A percentile compares a stretch with the other conserved stretches of the same genome.
phyloP scores from a whole-genome alignment of 108 stramenopile species.

The Poteriospumella lacustris region DNA sequence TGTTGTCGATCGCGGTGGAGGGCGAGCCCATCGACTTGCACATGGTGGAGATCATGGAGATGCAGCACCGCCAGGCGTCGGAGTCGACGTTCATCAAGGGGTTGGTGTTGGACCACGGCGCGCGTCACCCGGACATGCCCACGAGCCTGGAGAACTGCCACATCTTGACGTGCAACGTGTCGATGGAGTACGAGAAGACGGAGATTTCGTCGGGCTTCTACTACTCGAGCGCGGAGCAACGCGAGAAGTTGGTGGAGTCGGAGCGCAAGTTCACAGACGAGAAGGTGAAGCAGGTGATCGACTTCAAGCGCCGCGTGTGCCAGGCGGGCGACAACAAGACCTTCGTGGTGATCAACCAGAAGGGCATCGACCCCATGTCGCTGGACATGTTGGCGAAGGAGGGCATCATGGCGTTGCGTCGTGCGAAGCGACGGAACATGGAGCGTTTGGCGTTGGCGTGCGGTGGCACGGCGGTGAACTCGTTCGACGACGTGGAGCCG shows the following conservation, averaged over 20 bases:
- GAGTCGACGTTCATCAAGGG: conserved; percentile 86
- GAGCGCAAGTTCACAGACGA: conserved; percentile 97
- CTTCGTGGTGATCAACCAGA: conserved; percentile 98
- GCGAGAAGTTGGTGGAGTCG: conserved; percentile 91
- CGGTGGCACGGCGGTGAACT: conserved; percentile 89
- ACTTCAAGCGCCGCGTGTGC: conserved; percentile 78
- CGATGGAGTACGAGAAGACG: conserved; percentile 98
- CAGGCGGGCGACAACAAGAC: conserved; percentile 52
- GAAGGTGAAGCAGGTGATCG: conserved; percentile 81
- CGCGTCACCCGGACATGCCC: conserved; percentile 99
- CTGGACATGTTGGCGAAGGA: conserved; percentile 99
- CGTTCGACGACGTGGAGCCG: conserved; percentile 81
- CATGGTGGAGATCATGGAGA: conserved; percentile 95
- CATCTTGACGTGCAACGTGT: conserved; percentile 95
- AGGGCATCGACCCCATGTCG: conserved; percentile 95
- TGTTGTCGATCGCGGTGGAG: conserved; percentile 47
- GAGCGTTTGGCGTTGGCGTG: conserved; percentile 95
- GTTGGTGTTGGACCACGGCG: conserved; percentile 97
- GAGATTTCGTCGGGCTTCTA: conserved; percentile 90
- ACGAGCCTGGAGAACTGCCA: conserved; percentile 77
- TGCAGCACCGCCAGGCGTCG: conserved; percentile 71
- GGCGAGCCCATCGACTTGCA: conserved; percentile 78
- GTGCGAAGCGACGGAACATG: conserved; percentile 98
- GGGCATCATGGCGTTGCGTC: conserved; percentile 87
- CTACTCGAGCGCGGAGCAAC: conserved; percentile 87